Base-by-base conservation (phyloP, 2,329 filamentous ascomycete genomes). In the Aspergillus hiratsukae region DNA sequence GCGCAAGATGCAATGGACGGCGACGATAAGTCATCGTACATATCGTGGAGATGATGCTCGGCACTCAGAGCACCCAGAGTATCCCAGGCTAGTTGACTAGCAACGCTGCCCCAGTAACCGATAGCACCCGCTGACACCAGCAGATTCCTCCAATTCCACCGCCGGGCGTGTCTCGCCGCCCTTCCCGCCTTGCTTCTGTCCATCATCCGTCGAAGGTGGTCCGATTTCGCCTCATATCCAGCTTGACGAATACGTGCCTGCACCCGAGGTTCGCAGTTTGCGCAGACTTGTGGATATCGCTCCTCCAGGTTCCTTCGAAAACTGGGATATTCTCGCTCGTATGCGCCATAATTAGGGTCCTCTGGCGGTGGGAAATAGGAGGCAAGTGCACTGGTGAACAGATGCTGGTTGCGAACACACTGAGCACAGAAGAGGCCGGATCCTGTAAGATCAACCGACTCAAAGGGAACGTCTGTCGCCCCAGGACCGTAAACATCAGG, bases 261-360 rank as follows among this genome's bases (percentile, higher is more conserved):
- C 23, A 93, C 92, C 58, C 80, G 84, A 5, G 87, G 88, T 61
- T 89, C 88, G 73, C 94, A 99, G 48, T 84, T 79, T 60, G 82
- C 82, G 76, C 94, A 99, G 57, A 96, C 87, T 68, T 94, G 91
- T 0, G 94, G 94, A 69, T 97, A 97, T 51, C 88, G 83, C 65
- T 85, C 80, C 75, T 97, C 92, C 19, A 97, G 80, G 52, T 86
- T 81, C 59, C 80, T 81, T 59, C 87, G 86, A 71, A 89, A 96
- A 37, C 81, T 80, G 61, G 86, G 87, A 64, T 89, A 88, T 50
- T 83, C 82, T 54, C 80, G 81, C 70, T 91, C 87, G 60, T 87
- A 87, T 58, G 84, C 80, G 3, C 76, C 77, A 70, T 92, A 91
- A 52, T 88, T 81, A 0, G 89, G 86, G 62, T 93, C 83, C 25